Conservation (phyloP, 2,329 filamentous ascomycete genomes). For the Penicillium sp. region DNA sequence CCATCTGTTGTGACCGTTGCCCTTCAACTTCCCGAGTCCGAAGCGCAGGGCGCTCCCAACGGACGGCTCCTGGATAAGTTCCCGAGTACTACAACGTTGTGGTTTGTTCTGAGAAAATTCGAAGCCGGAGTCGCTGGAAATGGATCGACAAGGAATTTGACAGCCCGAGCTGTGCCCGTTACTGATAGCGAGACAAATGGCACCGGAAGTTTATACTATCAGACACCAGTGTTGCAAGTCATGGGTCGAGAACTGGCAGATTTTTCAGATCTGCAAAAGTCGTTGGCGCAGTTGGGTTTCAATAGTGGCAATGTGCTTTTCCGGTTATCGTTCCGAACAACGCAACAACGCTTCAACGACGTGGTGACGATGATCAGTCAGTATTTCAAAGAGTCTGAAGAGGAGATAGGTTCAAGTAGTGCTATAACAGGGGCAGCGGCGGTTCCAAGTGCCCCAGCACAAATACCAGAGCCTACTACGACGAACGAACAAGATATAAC, state of each 20-base stretch:
- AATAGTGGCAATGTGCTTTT: conserved; percentile 79
- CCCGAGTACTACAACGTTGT: conserved; percentile 80
- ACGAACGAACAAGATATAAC: background rate
- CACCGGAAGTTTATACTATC: conserved; percentile 78
- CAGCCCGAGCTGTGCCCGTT: conserved; percentile 68
- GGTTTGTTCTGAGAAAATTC: conserved; percentile 85
- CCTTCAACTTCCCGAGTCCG: conserved; percentile 74
- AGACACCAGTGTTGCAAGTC: conserved; percentile 78
- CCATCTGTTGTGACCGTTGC: conserved; percentile 82
- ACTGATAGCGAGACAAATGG: conserved; percentile 50
- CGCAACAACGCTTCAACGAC: conserved; percentile 74
- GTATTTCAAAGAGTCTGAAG: conserved; percentile 59
- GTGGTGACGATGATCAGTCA: conserved; percentile 77
- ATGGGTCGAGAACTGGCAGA: conserved; percentile 74
- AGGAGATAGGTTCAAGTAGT: conserved; percentile 17
- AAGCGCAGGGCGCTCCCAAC: conserved; percentile 59
- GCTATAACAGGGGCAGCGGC: conserved; percentile 16
- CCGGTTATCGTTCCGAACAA: conserved; percentile 70
- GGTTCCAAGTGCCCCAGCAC: conserved; percentile 2
- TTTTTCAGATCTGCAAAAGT: conserved; percentile 83
- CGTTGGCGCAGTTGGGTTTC: conserved; percentile 78
- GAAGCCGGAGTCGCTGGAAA: conserved; percentile 68
- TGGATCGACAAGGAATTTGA: conserved; percentile 69
- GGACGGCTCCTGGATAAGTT: conserved; percentile 78
- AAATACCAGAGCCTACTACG: background rate